Evolutionary conservation across 352 stramenopile species (phyloP), one percentile per base, ranked within the genome.

Genomic region (Pythium biforme): DNA sequence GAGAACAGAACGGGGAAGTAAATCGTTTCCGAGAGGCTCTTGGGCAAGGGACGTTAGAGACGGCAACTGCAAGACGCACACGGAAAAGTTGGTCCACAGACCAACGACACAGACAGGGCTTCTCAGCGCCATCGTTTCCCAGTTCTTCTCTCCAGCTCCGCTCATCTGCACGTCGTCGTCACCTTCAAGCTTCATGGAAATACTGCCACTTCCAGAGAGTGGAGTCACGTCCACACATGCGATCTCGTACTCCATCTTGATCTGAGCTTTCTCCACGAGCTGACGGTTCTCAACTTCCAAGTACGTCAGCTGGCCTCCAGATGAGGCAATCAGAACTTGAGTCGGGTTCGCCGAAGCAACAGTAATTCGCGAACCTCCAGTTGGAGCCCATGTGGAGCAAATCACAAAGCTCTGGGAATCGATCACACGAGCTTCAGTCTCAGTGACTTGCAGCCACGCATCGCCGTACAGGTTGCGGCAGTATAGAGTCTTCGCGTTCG

Each of bases 361-460:
- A 9, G 89, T 97, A 51, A 97, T 94, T 41, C 84, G 81, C 3
- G 72, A 70, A 0, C 66, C 80, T 0, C 29, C 64, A 14, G 76
- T 75, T n/a, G 94, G 85, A 19, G 70, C 69, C 90, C 92, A 98
- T 7, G 83, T 79, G 20, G 89, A 83, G 6, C 84, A 68, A 14
- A 93, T 62, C 9, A 73, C 56, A 43, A 96, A 84, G 0, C 70
- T 81, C 20, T 74, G 64, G 25, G 81, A 93, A 33, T 79, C 78
- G 1, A 98, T 81, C 20, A 99, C 69, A n/a, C 91, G 89, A 48
- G 97, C 81, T 64, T 96, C 82, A 2, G 72, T 75, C 60, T 98
- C 88, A 0, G 96, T 99, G 37, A 99, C 94, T 82, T 99, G 97
- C 10, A 99, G 61, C 85, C 83, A 94, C 41, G 86, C 62, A 49